Evolutionary conservation across 768 basidiomycete genomes (phyloP), one percentile per base, ranked within the genome.

Genomic region (Lentinula aciculospora): DNA sequence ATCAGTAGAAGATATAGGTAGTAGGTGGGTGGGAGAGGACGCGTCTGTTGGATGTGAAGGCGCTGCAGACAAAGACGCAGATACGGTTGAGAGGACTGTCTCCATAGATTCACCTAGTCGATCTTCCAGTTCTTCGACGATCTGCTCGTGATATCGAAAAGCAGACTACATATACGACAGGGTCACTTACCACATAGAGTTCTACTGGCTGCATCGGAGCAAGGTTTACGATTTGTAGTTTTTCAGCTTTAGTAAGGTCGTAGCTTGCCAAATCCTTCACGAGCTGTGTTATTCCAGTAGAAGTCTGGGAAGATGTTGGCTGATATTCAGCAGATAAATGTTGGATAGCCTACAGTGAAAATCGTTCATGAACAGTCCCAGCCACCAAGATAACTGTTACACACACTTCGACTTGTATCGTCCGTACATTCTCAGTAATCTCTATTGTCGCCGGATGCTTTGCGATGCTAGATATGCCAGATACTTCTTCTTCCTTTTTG

Each of bases 111-210:
- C 80, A 0, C 86, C 85, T 4, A 94, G 79, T 44, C 94, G 81
- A 62, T 90, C 88, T 69, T 94, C 92, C 2, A 93, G 72, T 69
- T 98, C 94, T 71, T 98, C 95, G 8, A 98, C 83, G 56, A 96
- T 88, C 94, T 97, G 54, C n/a, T 25, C 12, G 17, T 6, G 29
- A 10, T 0, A 46, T 46, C 27, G 29, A 17, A 17, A 59, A 55
- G 23, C 51, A 25, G 5, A 10, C 19, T 28, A 40, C 15, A 19
- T 39, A 3, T 2, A 23, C 50, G 12, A 31, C 31, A 47, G 25
- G 4, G 21, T 27, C 23, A 53, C 92, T 46, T 62, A 95, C 94
- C 57, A 92, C 88, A 66, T 97, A 95, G 25, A 97, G 82, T 68
- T 94, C 92, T 25, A 96, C 92, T 0, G 85, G 76, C 47, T 84